Percentiles rank a stretch among this genome's conserved stretches.
These are phyloP conservation scores for Adenanthera pavonina DNA, from an alignment of 306 rosid genomes.

Conservation along the genomic window DNA sequence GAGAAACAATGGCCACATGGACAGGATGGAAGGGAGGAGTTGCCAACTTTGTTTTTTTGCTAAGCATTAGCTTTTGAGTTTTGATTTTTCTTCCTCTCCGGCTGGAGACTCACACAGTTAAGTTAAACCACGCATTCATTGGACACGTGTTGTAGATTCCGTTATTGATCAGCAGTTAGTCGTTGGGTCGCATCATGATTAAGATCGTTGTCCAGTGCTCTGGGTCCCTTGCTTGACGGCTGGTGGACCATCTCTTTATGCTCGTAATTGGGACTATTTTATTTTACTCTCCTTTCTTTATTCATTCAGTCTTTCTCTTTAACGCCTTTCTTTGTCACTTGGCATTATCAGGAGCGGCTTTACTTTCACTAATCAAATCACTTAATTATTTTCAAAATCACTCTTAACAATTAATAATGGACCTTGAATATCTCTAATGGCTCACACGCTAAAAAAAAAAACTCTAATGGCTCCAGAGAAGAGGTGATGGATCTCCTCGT, in stretches of 20 bases:
- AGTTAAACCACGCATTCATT: conserved; percentile 12
- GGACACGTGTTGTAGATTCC: conserved; percentile 47
- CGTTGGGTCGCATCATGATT: conserved; percentile 48
- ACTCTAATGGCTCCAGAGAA: neutral
- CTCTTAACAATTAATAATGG: neutral
- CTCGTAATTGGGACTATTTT: neutral
- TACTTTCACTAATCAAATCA: neutral
- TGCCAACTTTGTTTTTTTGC: conserved; percentile 4
- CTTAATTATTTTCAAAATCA: too few relatives aligned
- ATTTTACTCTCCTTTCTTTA: neutral
- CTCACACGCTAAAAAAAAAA: too few relatives aligned
- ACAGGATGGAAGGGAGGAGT: neutral
- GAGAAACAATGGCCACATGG: neutral
- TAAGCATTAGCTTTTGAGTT: neutral
- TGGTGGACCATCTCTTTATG: neutral
- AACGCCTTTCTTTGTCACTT: conserved; percentile 1
- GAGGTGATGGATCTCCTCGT: neutral
- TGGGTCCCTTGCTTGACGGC: conserved; percentile 50
- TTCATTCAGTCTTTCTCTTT: neutral
- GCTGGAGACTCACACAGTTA: neutral
- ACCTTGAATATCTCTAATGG: neutral
- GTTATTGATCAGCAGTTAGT: conserved; percentile 55
- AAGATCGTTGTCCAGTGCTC: conserved; percentile 30
- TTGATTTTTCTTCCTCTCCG: neutral
- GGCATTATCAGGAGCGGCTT: neutral